phyloP scores from a whole-genome alignment of 495 filamentous ascomycete species.

The Aspergillus kassunensis region DNA sequence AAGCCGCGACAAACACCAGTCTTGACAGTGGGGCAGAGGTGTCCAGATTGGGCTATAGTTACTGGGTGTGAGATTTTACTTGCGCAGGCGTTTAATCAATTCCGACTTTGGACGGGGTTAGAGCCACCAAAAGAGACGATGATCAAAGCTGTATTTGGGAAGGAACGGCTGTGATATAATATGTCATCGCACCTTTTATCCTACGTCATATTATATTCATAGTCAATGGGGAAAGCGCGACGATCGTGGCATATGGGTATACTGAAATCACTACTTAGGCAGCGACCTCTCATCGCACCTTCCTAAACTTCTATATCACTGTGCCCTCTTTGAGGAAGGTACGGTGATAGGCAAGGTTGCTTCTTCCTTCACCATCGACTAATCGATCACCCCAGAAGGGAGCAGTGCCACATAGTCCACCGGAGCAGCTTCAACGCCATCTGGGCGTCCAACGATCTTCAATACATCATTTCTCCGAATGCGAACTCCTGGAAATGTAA shows the following conservation, averaged over 20 bases:
- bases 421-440: slow-evolving; percentile 59
- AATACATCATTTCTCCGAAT: slow-evolving; percentile 52
- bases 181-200: too few species aligned
- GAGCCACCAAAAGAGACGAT: slow-evolving; percentile 17
- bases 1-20: slow-evolving; percentile 58
- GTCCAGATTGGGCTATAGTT: slow-evolving; percentile 59
- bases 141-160: too few species aligned
- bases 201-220: too few species aligned
- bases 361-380: too few species aligned
- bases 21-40: slow-evolving; percentile 39
- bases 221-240: too few species aligned
- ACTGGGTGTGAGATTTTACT: slow-evolving; percentile 67
- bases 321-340: too few species aligned
- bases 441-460: slow-evolving; percentile 54
- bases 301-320: too few species aligned
- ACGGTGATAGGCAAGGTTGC: too few species aligned
- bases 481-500: slow-evolving; percentile 51
- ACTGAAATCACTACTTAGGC: too few species aligned
- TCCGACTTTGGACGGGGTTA: slow-evolving; percentile 62
- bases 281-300: too few species aligned
- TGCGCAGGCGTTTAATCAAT: slow-evolving; percentile 69
- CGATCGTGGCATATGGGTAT: too few species aligned
- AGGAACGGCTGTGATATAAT: too few species aligned
- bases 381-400: slow-evolving; percentile 25
- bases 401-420: slow-evolving; percentile 64